A percentile compares a stretch with the other conserved stretches of the same genome.
These are phyloP conservation scores for Eragrostis curvula DNA, from an alignment of 176 grass and related monocot species.

Conservation along the genomic window DNA sequence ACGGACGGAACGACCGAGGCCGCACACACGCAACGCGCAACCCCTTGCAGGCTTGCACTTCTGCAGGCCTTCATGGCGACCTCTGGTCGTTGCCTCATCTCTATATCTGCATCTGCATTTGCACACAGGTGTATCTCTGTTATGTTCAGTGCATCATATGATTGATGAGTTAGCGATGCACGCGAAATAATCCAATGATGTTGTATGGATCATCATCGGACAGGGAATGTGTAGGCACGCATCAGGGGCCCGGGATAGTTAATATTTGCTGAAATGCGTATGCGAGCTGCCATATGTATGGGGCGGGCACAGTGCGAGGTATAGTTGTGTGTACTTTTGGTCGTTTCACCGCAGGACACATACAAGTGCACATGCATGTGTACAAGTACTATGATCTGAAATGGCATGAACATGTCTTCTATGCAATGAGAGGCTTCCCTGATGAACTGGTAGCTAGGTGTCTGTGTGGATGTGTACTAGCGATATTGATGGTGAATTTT, in stretches of 20 bases:
- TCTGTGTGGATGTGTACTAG: not conserved
- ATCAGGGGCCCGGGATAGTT: not conserved
- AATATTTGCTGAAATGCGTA: not conserved
- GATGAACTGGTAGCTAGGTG: not conserved
- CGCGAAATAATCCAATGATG: not conserved
- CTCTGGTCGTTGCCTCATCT: not conserved
- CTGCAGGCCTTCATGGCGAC: conserved; percentile 5
- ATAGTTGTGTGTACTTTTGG: conserved; percentile 42
- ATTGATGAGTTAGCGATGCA: not conserved
- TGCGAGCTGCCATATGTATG: not conserved
- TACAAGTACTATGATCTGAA: conserved; percentile 39
- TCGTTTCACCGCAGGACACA: conserved; percentile 29
- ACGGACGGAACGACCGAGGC: conserved; percentile 28
- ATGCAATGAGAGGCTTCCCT: not conserved
- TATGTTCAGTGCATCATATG: not conserved
- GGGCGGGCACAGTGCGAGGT: conserved; percentile 28
- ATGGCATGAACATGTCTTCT: conserved; percentile 22
- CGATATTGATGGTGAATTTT: not conserved
- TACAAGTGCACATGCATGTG: conserved; percentile 17
- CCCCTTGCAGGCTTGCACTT: too few relatives aligned
- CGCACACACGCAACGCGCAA: conserved; percentile 7
- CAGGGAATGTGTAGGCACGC: not conserved
- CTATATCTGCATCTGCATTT: not conserved
- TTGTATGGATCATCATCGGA: not conserved
- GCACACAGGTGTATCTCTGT: not conserved